A percentile compares a stretch with the other conserved stretches of the same genome.
These are phyloP conservation scores for Pseudogymnoascus sp. DNA, from an alignment of 2,329 filamentous ascomycete species.

Conservation along the genomic window DNA sequence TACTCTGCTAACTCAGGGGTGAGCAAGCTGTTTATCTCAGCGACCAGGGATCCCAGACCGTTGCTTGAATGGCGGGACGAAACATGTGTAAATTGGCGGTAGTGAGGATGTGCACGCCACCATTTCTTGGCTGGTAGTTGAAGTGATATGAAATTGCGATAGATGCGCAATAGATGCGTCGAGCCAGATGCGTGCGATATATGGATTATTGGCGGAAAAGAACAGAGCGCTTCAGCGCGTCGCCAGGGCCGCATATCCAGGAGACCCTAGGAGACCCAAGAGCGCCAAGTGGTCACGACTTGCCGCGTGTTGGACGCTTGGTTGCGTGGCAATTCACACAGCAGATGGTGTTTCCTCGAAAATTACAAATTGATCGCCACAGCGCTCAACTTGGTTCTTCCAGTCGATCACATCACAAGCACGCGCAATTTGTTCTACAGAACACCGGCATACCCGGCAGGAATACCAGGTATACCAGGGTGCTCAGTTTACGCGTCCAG, in stretches of 20 bases:
- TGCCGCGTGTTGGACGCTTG: background rate
- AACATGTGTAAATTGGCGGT: slow-evolving; percentile 1
- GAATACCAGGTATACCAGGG: background rate
- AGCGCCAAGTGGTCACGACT: background rate
- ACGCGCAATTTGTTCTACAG: background rate
- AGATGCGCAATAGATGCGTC: background rate
- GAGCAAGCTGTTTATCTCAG: background rate
- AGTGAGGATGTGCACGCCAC: background rate
- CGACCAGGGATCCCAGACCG: background rate
- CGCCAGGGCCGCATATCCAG: background rate
- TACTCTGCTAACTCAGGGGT: background rate
- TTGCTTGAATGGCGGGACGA: background rate
- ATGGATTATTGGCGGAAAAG: background rate
- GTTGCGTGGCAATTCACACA: background rate
- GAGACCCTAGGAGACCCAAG: background rate
- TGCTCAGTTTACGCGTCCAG: background rate
- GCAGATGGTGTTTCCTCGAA: background rate
- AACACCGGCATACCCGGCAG: background rate
- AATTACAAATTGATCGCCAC: slow-evolving; percentile 7
- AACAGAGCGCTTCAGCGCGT: background rate
- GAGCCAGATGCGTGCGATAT: background rate
- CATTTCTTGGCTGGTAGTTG: background rate
- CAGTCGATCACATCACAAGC: background rate
- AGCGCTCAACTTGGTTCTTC: background rate
- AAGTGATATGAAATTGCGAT: slow-evolving; percentile 3